Evolutionary conservation across 2,329 filamentous ascomycete genomes (phyloP), one percentile per base, ranked within the genome.

Genomic region (Microdochium paspali): DNA sequence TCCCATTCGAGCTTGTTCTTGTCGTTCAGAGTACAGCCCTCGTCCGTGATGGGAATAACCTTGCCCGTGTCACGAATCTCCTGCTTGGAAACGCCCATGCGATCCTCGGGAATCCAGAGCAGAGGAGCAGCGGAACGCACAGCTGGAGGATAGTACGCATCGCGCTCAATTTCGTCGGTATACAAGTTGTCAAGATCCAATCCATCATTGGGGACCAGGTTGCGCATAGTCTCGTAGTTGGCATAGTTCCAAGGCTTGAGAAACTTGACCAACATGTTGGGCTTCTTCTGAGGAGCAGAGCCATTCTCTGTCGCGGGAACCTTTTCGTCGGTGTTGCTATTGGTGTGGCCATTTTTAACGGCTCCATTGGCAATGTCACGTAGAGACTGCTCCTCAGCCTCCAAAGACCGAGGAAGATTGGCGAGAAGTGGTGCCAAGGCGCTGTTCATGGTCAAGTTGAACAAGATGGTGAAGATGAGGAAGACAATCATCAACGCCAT

Each of bases 61-160:
- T 77, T 79, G 54, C 72, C 72, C 1, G 85, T 86, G 56, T 93
- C 85, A 12, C 72, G 72, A 46, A 93, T 73, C 65, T 95, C 90
- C 61, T 94, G 86, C 56, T 74, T 74, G 47, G 82, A 88, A 39
- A 95, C 78, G 10, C 88, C 86, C 23, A 82, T 77, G 1, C 75
- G 67, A 58, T 95, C 90, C 49, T 79, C 73, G 0, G 90, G 88
- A 47, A 95, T 86, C 90, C 90, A 95, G n/a, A 95, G 71, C 25
- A 88, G 68, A 2, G 87, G 86, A 1, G 77, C 66, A 55, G 73
- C 54, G 51, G 79, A 72, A 23, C 65, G 77, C 59, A 91, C 74
- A 0, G 84, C 76, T 0, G 89, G 87, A 52, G 90, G 82, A 64
- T 78, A 79, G 66, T 88, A 91, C 0, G 87, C 90, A 45, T 85